Evolutionary conservation across 2,329 filamentous ascomycete genomes (phyloP), one percentile per base, ranked within the genome.

Genomic region (Septoria petroselini): DNA sequence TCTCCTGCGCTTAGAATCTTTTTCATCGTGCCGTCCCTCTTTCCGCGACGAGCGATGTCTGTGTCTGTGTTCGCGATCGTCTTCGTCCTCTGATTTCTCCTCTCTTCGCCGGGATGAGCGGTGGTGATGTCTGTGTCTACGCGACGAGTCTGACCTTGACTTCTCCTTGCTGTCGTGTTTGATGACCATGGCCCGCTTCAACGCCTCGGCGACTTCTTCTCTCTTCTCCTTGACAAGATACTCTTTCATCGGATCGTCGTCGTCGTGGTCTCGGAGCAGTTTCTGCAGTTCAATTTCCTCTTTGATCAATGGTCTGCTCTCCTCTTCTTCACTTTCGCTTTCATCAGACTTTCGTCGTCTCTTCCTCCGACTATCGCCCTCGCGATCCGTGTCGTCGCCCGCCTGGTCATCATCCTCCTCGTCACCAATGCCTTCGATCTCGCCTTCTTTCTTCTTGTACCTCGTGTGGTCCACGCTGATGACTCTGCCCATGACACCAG

Each of bases 161-260:
- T 19, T 48, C 7, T 56, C 71, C 52, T 65, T 67, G 31, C 58
- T 76, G 61, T 73, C 78, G 11, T 77, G 73, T 50, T 75, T 73
- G 60, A 76, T 75, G 43, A 77, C 66, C 7, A 76, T 75, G 42
- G 77, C 66, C 7, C 71, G 78, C 56, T 76, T 75, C 59, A 86
- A 70, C 2, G 88, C 91, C 51, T 80, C 79, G 47, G 86, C 82
- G 9, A 95, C 80, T 67, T 95, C 88, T 66, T 89, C 88, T 70
- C 87, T 90, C 78, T 97, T 96, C 71, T 95, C 86, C 57, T 91
- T 81, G 43, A 96, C 83, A 57, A 97, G 67, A 62, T 88, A 96
- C 30, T 82, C 83, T 71, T 95, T 96, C 93, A 98, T 98, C 0
- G 93, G 93, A 68, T 98, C 93, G 54, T 97, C 91, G 18, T 96